phyloP scores from a whole-genome alignment of 129 eudicot species.

The Saussurea involucrata region DNA sequence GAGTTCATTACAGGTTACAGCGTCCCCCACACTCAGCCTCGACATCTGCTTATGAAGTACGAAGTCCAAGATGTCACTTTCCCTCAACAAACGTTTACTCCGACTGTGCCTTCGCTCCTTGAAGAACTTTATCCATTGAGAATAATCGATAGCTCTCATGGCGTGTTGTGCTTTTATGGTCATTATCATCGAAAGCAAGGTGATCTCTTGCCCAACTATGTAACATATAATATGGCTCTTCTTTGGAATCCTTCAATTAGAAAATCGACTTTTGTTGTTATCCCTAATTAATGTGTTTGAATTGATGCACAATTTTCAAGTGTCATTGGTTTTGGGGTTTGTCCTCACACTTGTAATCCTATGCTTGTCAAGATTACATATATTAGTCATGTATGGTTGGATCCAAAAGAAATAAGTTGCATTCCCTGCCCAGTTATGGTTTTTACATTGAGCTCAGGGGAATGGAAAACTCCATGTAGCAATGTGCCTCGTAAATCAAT shows the following conservation, averaged over 20 bases:
- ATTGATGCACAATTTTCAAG: neutral
- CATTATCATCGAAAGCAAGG: neutral
- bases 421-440: too few species aligned
- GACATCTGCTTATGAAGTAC: neutral
- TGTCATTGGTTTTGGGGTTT: neutral
- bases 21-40: neutral
- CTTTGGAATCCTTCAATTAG: neutral
- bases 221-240: neutral
- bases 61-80: neutral
- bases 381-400: too few species aligned
- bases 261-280: neutral
- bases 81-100: neutral
- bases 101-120: neutral
- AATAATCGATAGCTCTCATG: neutral
- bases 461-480: too few species aligned
- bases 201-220: too few species aligned
- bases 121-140: neutral
- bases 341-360: neutral
- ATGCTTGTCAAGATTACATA: neutral
- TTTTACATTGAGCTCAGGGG: too few species aligned
- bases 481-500: too few species aligned
- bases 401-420: neutral
- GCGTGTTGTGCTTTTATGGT: neutral
- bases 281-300: neutral
- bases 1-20: neutral